These are phyloP conservation scores for Saccharomycopsis fermentans DNA, from an alignment of 805 yeast species.

Conservation along the genomic window DNA sequence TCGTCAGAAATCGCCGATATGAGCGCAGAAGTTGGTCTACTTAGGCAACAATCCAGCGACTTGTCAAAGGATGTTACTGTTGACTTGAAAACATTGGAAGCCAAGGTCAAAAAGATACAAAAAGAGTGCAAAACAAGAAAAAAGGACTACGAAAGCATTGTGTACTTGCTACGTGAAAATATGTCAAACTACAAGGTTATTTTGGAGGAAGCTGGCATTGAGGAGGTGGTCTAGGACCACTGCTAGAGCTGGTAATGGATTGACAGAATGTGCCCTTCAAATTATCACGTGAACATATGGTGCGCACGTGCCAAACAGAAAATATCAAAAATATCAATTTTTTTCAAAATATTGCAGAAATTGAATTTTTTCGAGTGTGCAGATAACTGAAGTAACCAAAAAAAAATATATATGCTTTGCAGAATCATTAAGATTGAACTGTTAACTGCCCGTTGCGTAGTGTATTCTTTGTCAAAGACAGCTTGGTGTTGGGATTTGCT, in stretches of 20 bases:
- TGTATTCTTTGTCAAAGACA: too few species aligned
- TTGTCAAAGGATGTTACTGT: background rate
- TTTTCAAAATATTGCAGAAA: background rate
- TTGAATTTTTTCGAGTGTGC: background rate
- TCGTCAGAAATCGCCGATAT: background rate
- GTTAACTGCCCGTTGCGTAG: too few species aligned
- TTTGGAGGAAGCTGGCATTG: slow-evolving; percentile 5
- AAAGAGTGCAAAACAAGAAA: slow-evolving; percentile 1
- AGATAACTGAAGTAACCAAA: too few species aligned
- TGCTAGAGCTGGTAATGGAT: too few species aligned
- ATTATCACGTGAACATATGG: background rate
- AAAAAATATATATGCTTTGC: too few species aligned
- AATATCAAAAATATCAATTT: too few species aligned
- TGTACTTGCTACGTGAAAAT: slow-evolving; percentile 4
- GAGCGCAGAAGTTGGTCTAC: background rate
- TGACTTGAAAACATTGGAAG: background rate
- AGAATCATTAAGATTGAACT: too few species aligned
- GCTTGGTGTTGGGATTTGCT: background rate
- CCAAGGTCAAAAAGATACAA: background rate
- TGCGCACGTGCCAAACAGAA: too few species aligned
- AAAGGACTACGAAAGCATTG: background rate
- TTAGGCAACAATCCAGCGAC: background rate
- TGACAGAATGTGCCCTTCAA: too few species aligned
- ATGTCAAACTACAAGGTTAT: slow-evolving; percentile 2
- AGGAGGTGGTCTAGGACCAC: background rate